Base-by-base conservation (phyloP, 2,329 filamentous ascomycete genomes). In the Neophaeococcomyces mojaviensis region DNA sequence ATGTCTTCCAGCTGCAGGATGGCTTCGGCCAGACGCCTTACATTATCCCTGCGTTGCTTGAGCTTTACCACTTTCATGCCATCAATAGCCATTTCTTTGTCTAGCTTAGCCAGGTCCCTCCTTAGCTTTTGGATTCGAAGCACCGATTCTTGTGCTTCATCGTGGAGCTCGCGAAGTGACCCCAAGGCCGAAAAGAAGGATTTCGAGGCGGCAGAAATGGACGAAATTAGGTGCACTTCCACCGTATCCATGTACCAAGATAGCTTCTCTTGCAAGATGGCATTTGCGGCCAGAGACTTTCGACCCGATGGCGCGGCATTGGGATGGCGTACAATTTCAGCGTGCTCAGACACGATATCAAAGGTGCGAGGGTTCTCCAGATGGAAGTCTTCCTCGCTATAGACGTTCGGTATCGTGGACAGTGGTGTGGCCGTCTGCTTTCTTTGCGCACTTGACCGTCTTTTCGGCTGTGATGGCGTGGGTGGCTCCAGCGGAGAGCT, bases 181-280 rank as follows among this genome's bases (percentile, higher is more conserved):
- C 92, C 90, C 1, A 98, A 71, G 0, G 92, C 92, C 0, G 88
- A 89, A 59, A 98, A 98, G 65, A 98, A 98, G 0, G 90, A 95
- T 1, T 88, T 88, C 0, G 92, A 97, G 1, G 92, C 92, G 0
- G 86, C 88, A 2, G 90, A 97, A 52, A 98, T 98, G 0, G 89
- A 95, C 26, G 87, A 88, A 57, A 98, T 96, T 6, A 98, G 72
- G 62, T 98, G 92, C 45, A 98, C 88, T 63, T 98, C 92, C 18
- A 98, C 88, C 0, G 92, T 98, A 63, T 98, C 92, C 88, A 98
- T 95, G 64, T 98, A 98, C 92, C 92, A 98, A 0, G 92, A 97
- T 10, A 98, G 72, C 66, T 98, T 98, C 66, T 98, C 92, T 63
- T 98, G 92, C 30, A 98, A 66, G 48, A 98, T 98, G 0, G 92